Conservation (phyloP, 768 basidiomycete species). For the Calocybe gangraenosa region DNA sequence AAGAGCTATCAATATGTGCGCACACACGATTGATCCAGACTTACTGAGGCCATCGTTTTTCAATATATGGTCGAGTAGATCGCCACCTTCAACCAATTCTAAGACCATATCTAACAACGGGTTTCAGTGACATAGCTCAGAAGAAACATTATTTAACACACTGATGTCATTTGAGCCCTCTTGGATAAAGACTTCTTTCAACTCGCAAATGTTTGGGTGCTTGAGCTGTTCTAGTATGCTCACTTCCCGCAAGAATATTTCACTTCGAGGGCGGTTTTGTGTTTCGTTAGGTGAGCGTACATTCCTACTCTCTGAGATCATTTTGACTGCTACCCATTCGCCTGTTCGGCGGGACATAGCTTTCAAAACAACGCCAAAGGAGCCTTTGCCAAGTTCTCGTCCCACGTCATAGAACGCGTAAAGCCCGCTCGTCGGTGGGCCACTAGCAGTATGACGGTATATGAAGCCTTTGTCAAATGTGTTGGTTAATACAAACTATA, state of each 20-base stretch:
- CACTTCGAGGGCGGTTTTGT: constrained; percentile 18
- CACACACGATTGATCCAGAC: constrained; percentile 15
- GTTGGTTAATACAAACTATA: neutral
- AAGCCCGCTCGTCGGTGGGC: constrained; percentile 46
- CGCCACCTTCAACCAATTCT: constrained; percentile 85
- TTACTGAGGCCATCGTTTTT: constrained; percentile 55
- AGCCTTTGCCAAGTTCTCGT: constrained; percentile 79
- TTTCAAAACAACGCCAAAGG: constrained; percentile 88
- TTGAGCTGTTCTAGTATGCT: constrained; percentile 70
- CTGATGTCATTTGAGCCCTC: constrained; percentile 58
- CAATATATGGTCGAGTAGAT: constrained; percentile 79
- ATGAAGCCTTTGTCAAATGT: constrained; percentile 54
- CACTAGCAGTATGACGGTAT: constrained; percentile 59
- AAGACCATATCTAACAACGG: constrained; percentile 64
- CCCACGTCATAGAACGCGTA: constrained; percentile 65
- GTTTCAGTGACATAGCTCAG: too few relatives aligned
- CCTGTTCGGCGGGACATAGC: constrained; percentile 72
- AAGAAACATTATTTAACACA: constrained; percentile 29
- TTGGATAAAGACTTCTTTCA: constrained; percentile 68
- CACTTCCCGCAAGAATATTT: constrained; percentile 64
- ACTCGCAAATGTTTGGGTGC: constrained; percentile 79
- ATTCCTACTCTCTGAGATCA: constrained; percentile 58
- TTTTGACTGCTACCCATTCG: constrained; percentile 82
- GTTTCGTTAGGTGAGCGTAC: constrained; percentile 26
- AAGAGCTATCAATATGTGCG: neutral